These are phyloP conservation scores for Cercospora sp. DNA, from an alignment of 2,329 filamentous ascomycete genomes.

Conservation along the genomic window DNA sequence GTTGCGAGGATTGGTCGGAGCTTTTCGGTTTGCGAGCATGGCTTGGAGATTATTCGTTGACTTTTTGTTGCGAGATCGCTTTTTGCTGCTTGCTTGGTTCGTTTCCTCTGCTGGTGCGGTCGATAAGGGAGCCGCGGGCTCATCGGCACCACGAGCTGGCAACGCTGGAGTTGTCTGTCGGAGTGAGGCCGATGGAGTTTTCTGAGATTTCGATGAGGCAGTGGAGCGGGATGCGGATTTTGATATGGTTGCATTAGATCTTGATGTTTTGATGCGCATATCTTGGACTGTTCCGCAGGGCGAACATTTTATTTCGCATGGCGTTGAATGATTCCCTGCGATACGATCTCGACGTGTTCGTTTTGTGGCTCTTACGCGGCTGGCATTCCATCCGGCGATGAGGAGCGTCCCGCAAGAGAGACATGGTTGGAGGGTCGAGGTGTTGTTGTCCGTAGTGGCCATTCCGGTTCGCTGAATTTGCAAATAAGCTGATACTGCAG, in stretches of 20 bases:
- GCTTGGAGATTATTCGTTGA: slow-evolving; percentile 56
- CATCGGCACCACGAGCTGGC: too few species aligned
- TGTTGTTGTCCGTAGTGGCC: slow-evolving; percentile 46
- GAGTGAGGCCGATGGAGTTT: too few species aligned
- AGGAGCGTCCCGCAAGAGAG: slow-evolving; percentile 62
- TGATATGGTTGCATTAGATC: too few species aligned
- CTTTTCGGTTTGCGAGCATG: slow-evolving; percentile 55
- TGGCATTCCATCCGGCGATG: slow-evolving; percentile 47
- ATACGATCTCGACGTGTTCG: slow-evolving; percentile 13
- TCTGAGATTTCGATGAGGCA: too few species aligned
- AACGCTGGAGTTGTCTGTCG: too few species aligned
- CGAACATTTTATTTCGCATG: neutral
- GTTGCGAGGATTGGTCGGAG: neutral
- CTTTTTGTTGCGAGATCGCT: slow-evolving; percentile 62
- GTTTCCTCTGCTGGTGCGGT: slow-evolving; percentile 34
- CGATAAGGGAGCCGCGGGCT: too few species aligned
- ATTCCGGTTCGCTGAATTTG: slow-evolving; percentile 6
- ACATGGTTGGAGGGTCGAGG: slow-evolving; percentile 56
- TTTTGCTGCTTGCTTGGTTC: slow-evolving; percentile 56
- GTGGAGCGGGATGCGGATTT: too few species aligned
- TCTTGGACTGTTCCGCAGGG: neutral
- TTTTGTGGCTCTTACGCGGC: neutral
- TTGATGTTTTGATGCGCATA: too few species aligned
- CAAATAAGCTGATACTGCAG: slow-evolving; percentile 21
- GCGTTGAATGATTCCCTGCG: neutral